Base-by-base conservation (phyloP, 2,329 filamentous ascomycete genomes). In the Moelleriella libera region DNA sequence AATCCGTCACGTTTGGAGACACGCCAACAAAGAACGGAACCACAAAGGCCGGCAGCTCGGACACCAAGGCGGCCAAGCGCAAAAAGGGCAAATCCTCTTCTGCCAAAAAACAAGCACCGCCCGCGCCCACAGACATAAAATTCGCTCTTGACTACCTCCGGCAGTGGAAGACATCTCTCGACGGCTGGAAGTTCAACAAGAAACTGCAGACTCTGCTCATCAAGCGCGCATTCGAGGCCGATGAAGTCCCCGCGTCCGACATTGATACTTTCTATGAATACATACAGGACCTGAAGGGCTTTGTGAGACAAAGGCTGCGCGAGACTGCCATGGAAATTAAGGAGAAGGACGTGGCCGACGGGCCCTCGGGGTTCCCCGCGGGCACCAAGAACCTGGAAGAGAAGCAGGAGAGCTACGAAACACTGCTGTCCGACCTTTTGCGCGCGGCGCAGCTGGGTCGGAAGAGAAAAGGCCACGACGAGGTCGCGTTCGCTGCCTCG, bases 111-210 rank as follows among this genome's bases (percentile, higher is more conserved):
- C 54, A 63, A 41, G 63, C 60, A 49, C 59, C 56, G 53, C 60
- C 63, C 62, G 64, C 62, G 12, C 51, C 60, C 37, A 49, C 58
- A 6, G 72, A 77, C 51, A 65, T 81, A 48, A 72, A 77, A 44
- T 75, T 82, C 11, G 82, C 88, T 49, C 71, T 94, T 12, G 72
- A 78, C 47, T 96, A 96, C 61, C 75, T 96, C 43, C 73, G 73
- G 44, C 79, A 82, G 60, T 95, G 88, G 74, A 74, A 85, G 64
- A 75, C 74, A 48, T 75, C 80, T 51, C 80, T 80, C 49, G 69
- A 74, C 8, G 72, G 71, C 55, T 97, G 90, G 90, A 96, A 95
- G 64, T 97, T 96, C 71, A 94, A 94, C 70, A 96, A 96, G 68
- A 89, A 88, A 56, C 80, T 88, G 60, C 89, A 96, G 64, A 86